Evolutionary conservation across 345 rosid genomes (phyloP), one percentile per base, ranked within the genome.

Genomic region (Bruguiera sexangula): DNA sequence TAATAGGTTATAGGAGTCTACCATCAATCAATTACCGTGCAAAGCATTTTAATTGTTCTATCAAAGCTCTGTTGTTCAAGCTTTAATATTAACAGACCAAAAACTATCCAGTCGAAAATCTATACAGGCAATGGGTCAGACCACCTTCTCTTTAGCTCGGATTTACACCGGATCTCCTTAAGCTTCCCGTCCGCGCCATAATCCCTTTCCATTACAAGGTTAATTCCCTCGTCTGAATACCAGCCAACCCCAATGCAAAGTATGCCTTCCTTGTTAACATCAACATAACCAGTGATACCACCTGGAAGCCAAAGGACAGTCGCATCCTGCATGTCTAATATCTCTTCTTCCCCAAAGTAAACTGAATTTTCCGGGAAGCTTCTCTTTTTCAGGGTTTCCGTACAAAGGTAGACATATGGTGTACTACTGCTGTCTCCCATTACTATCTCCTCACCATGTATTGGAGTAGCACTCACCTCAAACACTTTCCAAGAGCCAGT

Each of bases 401-500:
- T 88, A 81, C 98, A 94, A 7, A 94, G 78, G 76, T 88, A 91
- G 66, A 89, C 93, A 21, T 80, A 87, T 1, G 93, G 85, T 30
- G 81, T 53, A 16, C 60, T 84, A 11, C 61, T 79, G 76, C 67
- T 24, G 75, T 81, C 82, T 34, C 62, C 81, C 0, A 73, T 6
- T 15, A 55, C 70, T 6, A 31, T 65, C 37, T 84, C 84, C 27
- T 86, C 94, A 15, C 88, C 90, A 24, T 79, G 86, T 62, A 91
- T 74, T 6, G 98, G 98, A 58, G 87, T 89, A 34, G 94, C 97
- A 43, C 90, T 89, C 46, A 88, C 83, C 82, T 89, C 98, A 69
- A 91, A 93, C 64, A 91, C 98, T 76, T 94, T 94, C 98, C 96
- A 94, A 16, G 97, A 83, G 31, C 98, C 97, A 30, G 78, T 78